A percentile compares a stretch with the other conserved stretches of the same genome.
Conservation (phyloP, 108 stramenopile species). For the Bacterosira constricta region DNA sequence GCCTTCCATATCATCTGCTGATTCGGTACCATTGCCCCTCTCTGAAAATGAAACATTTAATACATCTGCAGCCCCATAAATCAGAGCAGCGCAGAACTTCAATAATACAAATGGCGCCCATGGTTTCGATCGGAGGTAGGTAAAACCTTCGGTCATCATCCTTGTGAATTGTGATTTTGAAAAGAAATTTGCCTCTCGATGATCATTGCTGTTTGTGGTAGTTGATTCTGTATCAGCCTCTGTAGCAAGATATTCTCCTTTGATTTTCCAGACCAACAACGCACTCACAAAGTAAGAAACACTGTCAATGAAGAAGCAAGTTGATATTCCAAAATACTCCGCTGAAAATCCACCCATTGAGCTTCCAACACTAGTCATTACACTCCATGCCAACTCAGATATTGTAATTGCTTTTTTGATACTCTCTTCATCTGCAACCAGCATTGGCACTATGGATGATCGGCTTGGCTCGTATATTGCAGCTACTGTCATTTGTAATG, state of each 20-base stretch:
- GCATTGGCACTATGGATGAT: constrained; percentile 58
- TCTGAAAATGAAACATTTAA: constrained; percentile 71
- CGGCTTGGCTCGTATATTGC: constrained; percentile 70
- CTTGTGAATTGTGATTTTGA: constrained; percentile 8
- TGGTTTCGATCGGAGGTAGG: constrained; percentile 51
- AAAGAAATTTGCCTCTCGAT: constrained; percentile 8
- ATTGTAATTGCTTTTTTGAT: constrained; percentile 75
- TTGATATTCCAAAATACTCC: constrained; percentile 47
- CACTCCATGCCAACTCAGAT: constrained; percentile 56
- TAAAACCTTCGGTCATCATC: constrained; percentile 53
- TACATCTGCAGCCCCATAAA: constrained; percentile 62
- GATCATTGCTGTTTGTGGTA: neutral
- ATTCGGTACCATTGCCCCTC: constrained; percentile 12
- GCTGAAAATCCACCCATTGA: constrained; percentile 59
- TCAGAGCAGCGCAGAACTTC: constrained; percentile 52
- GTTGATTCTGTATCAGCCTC: neutral
- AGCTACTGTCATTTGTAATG: constrained; percentile 52
- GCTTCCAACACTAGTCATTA: constrained; percentile 68
- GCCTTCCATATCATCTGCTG: constrained; percentile 10
- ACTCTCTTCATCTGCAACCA: constrained; percentile 53
- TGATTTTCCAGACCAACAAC: constrained; percentile 36
- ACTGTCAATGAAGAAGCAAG: constrained; percentile 61
- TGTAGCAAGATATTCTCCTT: constrained; percentile 18
- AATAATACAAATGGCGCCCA: constrained; percentile 63
- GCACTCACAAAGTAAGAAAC: constrained; percentile 63